These are phyloP conservation scores for Periconia macrospinosa DNA, from an alignment of 2,329 filamentous ascomycete species.

Conservation along the genomic window DNA sequence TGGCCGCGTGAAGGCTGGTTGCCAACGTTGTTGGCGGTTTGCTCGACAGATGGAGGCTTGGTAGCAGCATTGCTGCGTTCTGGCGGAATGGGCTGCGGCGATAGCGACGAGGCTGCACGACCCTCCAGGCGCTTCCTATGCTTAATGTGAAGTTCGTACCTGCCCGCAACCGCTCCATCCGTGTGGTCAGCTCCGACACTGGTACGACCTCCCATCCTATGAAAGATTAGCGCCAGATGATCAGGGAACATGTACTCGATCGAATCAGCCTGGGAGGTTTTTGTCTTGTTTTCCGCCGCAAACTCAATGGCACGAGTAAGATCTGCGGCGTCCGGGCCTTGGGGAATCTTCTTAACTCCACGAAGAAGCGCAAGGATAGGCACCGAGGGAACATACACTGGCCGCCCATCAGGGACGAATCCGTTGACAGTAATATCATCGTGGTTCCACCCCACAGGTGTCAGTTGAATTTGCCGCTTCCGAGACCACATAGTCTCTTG, in stretches of 20 bases:
- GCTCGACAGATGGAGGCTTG: too few relatives aligned
- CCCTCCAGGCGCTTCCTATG: background rate
- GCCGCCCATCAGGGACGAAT: background rate
- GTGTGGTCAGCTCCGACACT: background rate
- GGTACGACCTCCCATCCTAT: background rate
- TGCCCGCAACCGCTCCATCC: background rate
- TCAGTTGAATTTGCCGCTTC: background rate
- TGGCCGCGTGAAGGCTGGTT: too few relatives aligned
- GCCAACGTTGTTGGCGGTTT: too few relatives aligned
- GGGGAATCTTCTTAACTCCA: slow-evolving; percentile 2
- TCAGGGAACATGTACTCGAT: slow-evolving; percentile 3
- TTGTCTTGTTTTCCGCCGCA: background rate
- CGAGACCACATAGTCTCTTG: background rate
- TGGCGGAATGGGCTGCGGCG: too few relatives aligned
- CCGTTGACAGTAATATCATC: slow-evolving; percentile 1
- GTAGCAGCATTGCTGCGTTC: too few relatives aligned
- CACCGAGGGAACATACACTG: background rate
- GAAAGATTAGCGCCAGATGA: background rate
- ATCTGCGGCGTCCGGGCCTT: slow-evolving; percentile 5
- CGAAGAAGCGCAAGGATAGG: slow-evolving; percentile 1
- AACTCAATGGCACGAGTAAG: slow-evolving; percentile 6
- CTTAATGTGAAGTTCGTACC: background rate
- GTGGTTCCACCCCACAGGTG: background rate
- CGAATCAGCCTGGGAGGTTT: background rate
- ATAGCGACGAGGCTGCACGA: background rate